These are phyloP conservation scores for Dactylellina parvicollis DNA, from an alignment of 2,329 filamentous ascomycete genomes.

Conservation along the genomic window DNA sequence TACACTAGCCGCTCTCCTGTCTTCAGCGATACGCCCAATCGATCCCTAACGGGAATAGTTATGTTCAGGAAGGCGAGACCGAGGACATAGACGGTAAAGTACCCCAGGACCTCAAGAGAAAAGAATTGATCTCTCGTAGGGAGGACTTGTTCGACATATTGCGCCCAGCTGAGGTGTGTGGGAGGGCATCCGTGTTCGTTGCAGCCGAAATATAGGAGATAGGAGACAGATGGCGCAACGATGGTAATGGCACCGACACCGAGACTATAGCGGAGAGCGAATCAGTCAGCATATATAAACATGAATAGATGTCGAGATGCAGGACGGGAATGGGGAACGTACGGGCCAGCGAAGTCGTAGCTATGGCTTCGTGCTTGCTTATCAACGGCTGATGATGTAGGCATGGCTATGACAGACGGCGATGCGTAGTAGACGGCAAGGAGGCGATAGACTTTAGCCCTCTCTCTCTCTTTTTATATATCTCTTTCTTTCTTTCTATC, in stretches of 20 bases:
- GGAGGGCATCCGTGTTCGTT: constrained; percentile 94
- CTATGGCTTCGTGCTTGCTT: constrained; percentile 55
- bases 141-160: constrained; percentile 74
- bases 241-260: constrained; percentile 82
- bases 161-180: constrained; percentile 77
- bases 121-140: constrained; percentile 69
- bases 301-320: background rate
- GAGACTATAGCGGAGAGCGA: constrained; percentile 65
- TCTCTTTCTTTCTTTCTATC: background rate
- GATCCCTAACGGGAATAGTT: constrained; percentile 76
- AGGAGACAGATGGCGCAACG: constrained; percentile 80
- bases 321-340: constrained; percentile 55
- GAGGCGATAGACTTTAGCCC: too few relatives aligned
- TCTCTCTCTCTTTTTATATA: too few relatives aligned
- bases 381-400: constrained; percentile 6
- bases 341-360: constrained; percentile 67
- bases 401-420: constrained; percentile 2
- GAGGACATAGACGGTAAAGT: constrained; percentile 75
- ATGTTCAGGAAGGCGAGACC: constrained; percentile 72
- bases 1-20: constrained; percentile 56
- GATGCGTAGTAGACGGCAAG: too few relatives aligned
- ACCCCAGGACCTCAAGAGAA: constrained; percentile 79
- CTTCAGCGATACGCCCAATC: constrained; percentile 72
- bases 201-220: constrained; percentile 83
- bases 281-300: background rate